These are phyloP conservation scores for Prunus kanzakura DNA, from an alignment of 306 rosid species.

Conservation along the genomic window DNA sequence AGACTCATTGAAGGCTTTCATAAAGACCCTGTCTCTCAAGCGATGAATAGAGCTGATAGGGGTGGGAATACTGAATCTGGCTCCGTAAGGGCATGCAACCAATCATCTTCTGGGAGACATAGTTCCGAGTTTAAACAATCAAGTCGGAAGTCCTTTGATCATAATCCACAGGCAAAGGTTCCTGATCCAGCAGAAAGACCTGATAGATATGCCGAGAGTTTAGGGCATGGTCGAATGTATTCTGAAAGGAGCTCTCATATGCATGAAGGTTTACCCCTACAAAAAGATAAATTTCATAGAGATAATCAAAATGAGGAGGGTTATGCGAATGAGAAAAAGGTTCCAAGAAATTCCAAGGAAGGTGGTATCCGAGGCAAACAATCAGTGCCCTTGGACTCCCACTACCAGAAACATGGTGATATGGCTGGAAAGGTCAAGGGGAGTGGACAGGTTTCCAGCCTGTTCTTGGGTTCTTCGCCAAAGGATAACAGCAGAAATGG, in stretches of 20 bases:
- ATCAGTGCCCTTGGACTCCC: constrained; percentile 42
- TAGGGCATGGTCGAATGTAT: constrained; percentile 50
- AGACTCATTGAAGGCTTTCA: constrained; percentile 50
- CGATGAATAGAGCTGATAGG: constrained; percentile 50
- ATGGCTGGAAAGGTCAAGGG: constrained; percentile 53
- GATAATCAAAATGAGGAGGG: constrained; percentile 49
- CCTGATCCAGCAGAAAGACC: constrained; percentile 50
- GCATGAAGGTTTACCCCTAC: constrained; percentile 38
- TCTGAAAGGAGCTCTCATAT: constrained; percentile 50
- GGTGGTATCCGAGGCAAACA: constrained; percentile 53
- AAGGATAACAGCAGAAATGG: constrained; percentile 40
- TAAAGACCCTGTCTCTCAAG: constrained; percentile 43
- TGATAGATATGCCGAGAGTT: constrained; percentile 48
- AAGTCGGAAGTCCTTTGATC: constrained; percentile 54
- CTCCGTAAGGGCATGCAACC: constrained; percentile 53
- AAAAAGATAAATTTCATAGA: constrained; percentile 50
- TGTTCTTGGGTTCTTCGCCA: constrained; percentile 49
- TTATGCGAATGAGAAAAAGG: constrained; percentile 49
- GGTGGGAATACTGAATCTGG: constrained; percentile 51
- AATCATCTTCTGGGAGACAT: constrained; percentile 51
- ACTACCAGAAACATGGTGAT: constrained; percentile 58
- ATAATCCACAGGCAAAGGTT: constrained; percentile 42
- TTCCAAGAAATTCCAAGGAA: constrained; percentile 56
- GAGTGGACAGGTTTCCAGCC: constrained; percentile 41
- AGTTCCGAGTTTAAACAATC: constrained; percentile 57